Evolutionary conservation across 1,284 basidiomycete genomes (phyloP), one percentile per base, ranked within the genome.

Genomic region (Leccinum fuscescens): DNA sequence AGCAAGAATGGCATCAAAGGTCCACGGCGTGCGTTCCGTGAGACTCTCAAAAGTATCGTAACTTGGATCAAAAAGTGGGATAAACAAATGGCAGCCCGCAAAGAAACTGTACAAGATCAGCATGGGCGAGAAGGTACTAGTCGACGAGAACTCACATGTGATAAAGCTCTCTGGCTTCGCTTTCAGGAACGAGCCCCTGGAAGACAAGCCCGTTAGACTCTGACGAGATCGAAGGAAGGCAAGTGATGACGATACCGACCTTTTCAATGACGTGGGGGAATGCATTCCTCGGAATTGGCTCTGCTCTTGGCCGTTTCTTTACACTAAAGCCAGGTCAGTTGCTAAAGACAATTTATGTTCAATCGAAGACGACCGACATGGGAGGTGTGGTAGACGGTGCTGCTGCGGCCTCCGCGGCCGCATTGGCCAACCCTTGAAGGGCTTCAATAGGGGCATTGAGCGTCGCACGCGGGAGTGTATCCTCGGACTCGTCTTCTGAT

Each of bases 371-470:
- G 42, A 55, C 70, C 33, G 37, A 76, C 74, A 65, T 60, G 7
- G 66, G 55, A 46, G 77, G 65, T 31, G 75, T 70, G 6, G 75
- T 59, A 14, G 78, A 80, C 2, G 91, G 84, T 2, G 82, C 89
- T 4, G 91, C 89, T 1, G 94, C 93, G 2, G 94, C 92, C 74
- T 95, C 93, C 24, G 93, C 94, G 4, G 94, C 94, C 2, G 94
- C 94, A 72, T 96, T 96, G 12, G 94, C 94, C 50, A 96, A 80
- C 2, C 93, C 93, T 71, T 96, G 92, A 35, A 96, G 79, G 4
- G 94, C 94, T 72, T 96, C 94, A 61, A 96, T 96, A 1, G 94
- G 94, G 0, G 94, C 93, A 63, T 91, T 93, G 64, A 96, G 78
- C 37, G 89, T 85, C 27, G 89, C 84, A 42, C 92, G 83, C 14